phyloP scores from a whole-genome alignment of 179 eudicot genomes.

The Beta corolliflora region DNA sequence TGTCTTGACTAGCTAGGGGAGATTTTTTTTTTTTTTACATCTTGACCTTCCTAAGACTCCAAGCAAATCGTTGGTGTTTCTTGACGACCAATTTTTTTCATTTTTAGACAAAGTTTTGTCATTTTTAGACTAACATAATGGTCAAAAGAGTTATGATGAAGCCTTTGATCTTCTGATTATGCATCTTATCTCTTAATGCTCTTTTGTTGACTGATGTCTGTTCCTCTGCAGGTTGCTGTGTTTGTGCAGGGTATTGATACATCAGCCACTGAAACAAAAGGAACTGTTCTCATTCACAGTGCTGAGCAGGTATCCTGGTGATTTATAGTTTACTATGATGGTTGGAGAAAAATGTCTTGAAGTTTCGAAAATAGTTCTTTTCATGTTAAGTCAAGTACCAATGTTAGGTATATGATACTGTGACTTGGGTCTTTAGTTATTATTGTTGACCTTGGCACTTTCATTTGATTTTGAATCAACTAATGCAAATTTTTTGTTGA shows the following conservation, averaged over 20 bases:
- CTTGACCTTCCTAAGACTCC: not conserved
- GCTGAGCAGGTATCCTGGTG: slow-evolving; percentile 72
- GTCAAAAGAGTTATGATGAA: not conserved
- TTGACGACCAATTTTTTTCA: too few species aligned
- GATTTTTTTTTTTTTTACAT: not conserved
- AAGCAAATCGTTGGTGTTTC: not conserved
- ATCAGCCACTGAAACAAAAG: slow-evolving; percentile 96
- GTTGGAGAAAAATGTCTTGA: not conserved
- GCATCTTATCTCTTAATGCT: slow-evolving; percentile 2
- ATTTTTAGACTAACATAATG: not conserved
- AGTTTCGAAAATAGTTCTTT: not conserved
- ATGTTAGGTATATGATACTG: not conserved
- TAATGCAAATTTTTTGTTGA: not conserved
- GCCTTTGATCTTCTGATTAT: slow-evolving; percentile 12
- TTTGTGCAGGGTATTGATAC: slow-evolving; percentile 91
- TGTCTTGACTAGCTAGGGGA: not conserved
- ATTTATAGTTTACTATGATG: slow-evolving; percentile 4
- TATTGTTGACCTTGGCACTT: not conserved
- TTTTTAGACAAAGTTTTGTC: not conserved
- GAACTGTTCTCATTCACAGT: slow-evolving; percentile 95
- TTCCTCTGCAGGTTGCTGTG: slow-evolving; percentile 76
- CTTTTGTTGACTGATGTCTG: not conserved
- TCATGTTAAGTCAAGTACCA: not conserved
- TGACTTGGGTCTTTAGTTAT: too few species aligned
- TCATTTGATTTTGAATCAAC: not conserved